These are phyloP conservation scores for Skeletonema grethae DNA, from an alignment of 108 stramenopile species.

Conservation along the genomic window DNA sequence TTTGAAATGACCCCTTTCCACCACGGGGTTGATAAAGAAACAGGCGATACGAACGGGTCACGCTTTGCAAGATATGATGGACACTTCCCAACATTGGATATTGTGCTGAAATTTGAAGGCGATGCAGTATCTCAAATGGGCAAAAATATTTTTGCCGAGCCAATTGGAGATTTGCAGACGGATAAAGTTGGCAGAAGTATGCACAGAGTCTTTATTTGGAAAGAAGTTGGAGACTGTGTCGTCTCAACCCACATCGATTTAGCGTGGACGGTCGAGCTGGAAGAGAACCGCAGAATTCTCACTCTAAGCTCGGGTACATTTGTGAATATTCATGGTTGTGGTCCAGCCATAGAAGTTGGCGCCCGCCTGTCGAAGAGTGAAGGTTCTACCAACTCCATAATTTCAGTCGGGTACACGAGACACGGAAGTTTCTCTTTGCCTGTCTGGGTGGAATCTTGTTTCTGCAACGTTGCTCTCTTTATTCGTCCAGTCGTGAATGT, in stretches of 20 bases:
- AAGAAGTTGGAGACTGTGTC: background rate
- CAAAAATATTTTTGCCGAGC: constrained; percentile 42
- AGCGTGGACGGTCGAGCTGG: constrained; percentile 64
- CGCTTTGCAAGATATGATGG: constrained; percentile 60
- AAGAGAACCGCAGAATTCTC: constrained; percentile 66
- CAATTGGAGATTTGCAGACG: constrained; percentile 52
- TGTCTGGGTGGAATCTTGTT: constrained; percentile 16
- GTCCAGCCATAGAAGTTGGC: constrained; percentile 57
- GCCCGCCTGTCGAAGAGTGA: constrained; percentile 20
- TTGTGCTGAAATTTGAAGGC: constrained; percentile 52
- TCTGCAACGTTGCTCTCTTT: constrained; percentile 4
- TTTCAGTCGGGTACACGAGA: background rate
- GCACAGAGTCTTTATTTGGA: constrained; percentile 31
- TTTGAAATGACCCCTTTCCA: constrained; percentile 56
- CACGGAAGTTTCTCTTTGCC: constrained; percentile 8
- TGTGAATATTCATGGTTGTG: constrained; percentile 43
- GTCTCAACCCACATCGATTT: constrained; percentile 37
- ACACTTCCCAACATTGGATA: constrained; percentile 49
- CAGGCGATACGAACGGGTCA: background rate
- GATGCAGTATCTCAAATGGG: background rate
- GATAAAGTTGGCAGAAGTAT: constrained; percentile 57
- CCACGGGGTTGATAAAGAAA: background rate
- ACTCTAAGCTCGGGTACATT: constrained; percentile 66
- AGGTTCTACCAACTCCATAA: background rate
- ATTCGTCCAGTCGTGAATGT: background rate